Evolutionary conservation across 1,139 yeast species (phyloP).

Genomic region (Candida sojae): DNA sequence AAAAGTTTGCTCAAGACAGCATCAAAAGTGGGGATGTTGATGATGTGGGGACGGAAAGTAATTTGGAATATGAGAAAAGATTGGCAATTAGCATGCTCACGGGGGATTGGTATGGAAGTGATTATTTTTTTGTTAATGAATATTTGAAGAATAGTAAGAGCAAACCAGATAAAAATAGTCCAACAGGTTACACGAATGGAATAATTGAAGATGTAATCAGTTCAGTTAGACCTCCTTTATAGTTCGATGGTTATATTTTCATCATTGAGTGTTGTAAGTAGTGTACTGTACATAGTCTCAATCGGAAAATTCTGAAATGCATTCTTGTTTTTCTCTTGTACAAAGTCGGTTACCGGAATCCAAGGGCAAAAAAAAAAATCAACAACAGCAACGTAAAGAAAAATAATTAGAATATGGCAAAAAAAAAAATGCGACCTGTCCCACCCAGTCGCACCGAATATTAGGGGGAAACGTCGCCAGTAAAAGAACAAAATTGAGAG

Average conservation of each 20-base stretch:
- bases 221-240: conserved; percentile 44
- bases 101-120: conserved; percentile 52
- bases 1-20: conserved; percentile 13
- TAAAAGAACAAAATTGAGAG: not conserved
- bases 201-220: conserved; percentile 41
- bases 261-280: not conserved
- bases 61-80: conserved; percentile 18
- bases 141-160: conserved; percentile 27
- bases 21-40: conserved; percentile 9
- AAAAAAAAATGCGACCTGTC: not conserved
- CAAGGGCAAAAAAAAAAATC: not conserved
- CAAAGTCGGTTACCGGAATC: not conserved
- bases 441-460: too few relatives aligned
- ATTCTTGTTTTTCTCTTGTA: not conserved
- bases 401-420: not conserved
- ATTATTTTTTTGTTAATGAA: conserved; percentile 35
- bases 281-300: conserved; percentile 3
- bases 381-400: not conserved
- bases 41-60: conserved; percentile 9
- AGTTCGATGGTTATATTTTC: not conserved
- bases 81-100: conserved; percentile 38
- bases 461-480: too few relatives aligned
- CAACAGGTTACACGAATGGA: conserved; percentile 36
- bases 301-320: not conserved
- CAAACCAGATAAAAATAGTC: conserved; percentile 22